Base-by-base conservation (phyloP, 1,284 basidiomycete genomes). In the Mycena citricolor region DNA sequence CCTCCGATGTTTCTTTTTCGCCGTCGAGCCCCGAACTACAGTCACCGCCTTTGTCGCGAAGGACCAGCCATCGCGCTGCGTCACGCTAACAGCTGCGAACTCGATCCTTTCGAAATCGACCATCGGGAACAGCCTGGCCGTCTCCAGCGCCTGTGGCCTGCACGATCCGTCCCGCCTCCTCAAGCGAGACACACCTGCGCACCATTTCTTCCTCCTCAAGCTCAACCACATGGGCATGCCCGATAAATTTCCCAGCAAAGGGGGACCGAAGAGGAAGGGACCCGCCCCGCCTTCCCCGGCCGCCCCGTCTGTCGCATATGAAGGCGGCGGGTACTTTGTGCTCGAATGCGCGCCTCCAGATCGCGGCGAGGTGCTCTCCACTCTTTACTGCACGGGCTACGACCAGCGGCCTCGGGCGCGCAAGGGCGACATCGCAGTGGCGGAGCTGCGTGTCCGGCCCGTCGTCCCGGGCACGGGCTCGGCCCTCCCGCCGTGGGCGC, bases 351-450 rank as follows among this genome's bases (percentile, higher is more conserved):
- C 44, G 45, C 28, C 52, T 39, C 28, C 28, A 39, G 35, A 51
- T 11, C 44, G 52, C 10, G 31, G 29, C 16, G 55, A 57, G 29
- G 49, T 58, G 17, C 38, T 59, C 31, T 42, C 50, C 17, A 57
- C 56, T 26, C 39, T 60, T 8, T 60, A 57, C 39, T 58, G 57
- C 49, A 58, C 56, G 7, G 49, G 54, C 2, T 55, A 60, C 45
- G 55, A 57, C 19, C 42, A 47, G 35, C 50, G 57, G n/a, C 45
- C 42, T 20, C 13, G 11, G 13, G 26, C 46, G 22, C 48, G 45
- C 13, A 6, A 8, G 19, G 55, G 56, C 4, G 57, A 58, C 46
- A 48, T 56, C 35, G 49, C 44, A 22, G 41, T 60, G 23, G 57
- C 58, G 6, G 58, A 60, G 39, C 45, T 59, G 14, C 47, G 58